These are phyloP conservation scores for Pleurotus citrinopileatus DNA, from an alignment of 768 basidiomycete genomes.

Conservation along the genomic window DNA sequence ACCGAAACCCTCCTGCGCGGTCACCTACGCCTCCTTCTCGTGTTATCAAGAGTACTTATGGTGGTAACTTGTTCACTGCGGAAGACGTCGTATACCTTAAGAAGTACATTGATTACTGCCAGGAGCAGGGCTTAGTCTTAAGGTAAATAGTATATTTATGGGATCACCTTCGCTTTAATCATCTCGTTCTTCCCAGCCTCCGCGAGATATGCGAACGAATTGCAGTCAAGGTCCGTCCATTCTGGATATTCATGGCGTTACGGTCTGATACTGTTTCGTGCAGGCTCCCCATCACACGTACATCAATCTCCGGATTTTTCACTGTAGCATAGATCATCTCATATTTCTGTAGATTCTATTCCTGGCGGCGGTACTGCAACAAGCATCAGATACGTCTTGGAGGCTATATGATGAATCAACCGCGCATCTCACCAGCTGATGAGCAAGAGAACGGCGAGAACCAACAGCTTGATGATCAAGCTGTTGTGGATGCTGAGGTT, in stretches of 20 bases:
- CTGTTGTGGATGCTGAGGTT: slow-evolving; percentile 23
- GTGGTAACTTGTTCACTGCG: slow-evolving; percentile 82
- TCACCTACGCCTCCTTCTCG: slow-evolving; percentile 83
- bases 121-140: slow-evolving; percentile 80
- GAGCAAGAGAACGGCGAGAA: slow-evolving; percentile 36
- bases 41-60: slow-evolving; percentile 86
- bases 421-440: slow-evolving; percentile 40
- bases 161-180: not conserved
- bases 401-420: slow-evolving; percentile 74
- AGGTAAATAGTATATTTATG: slow-evolving; percentile 42
- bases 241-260: not conserved
- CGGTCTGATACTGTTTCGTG: slow-evolving; percentile 10
- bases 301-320: slow-evolving; percentile 17
- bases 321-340: slow-evolving; percentile 4
- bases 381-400: slow-evolving; percentile 90
- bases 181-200: slow-evolving; percentile 34
- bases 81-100: slow-evolving; percentile 84
- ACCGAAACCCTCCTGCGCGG: slow-evolving; percentile 65
- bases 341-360: slow-evolving; percentile 62
- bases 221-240: slow-evolving; percentile 64
- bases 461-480: slow-evolving; percentile 41
- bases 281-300: slow-evolving; percentile 90
- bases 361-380: slow-evolving; percentile 90
- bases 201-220: slow-evolving; percentile 87
- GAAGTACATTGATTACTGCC: slow-evolving; percentile 88